phyloP scores from a whole-genome alignment of 2,329 filamentous ascomycete genomes.

The Thelonectria olida region DNA sequence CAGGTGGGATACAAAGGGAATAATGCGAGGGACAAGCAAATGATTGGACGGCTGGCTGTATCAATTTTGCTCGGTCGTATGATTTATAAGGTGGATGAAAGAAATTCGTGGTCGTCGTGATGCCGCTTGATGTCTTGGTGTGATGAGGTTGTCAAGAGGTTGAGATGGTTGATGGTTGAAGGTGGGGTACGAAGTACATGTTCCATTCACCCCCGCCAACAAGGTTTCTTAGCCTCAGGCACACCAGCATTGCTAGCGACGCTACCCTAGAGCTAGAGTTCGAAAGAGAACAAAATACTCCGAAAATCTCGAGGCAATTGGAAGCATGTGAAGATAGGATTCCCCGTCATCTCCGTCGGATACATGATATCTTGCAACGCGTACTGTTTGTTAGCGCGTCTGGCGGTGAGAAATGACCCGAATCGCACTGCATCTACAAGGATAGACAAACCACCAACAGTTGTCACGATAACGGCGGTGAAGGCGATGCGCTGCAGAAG shows the following conservation, averaged over 20 bases:
- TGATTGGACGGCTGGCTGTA: background rate
- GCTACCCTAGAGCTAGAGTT: too few relatives aligned
- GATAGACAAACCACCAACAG: background rate
- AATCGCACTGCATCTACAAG: background rate
- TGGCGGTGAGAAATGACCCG: slow-evolving; percentile 1
- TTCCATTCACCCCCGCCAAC: too few relatives aligned
- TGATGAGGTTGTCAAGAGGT: background rate
- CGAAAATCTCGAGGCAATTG: too few relatives aligned
- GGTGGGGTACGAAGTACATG: background rate
- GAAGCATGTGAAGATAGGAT: slow-evolving; percentile 1
- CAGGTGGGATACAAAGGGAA: too few relatives aligned
- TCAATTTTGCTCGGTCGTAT: too few relatives aligned
- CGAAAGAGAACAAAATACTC: too few relatives aligned
- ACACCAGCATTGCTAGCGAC: too few relatives aligned
- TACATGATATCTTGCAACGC: background rate
- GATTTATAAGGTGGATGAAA: background rate
- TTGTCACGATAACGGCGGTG: slow-evolving; percentile 11
- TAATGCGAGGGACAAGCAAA: background rate
- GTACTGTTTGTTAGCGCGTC: background rate
- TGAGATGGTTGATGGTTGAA: background rate
- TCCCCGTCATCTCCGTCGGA: background rate
- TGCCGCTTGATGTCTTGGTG: background rate
- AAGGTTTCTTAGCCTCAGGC: too few relatives aligned
- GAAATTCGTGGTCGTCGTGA: background rate
- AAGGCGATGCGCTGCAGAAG: background rate